Evolutionary conservation across 1,284 basidiomycete genomes (phyloP).

Genomic region (Sanghuangporus baumii): DNA sequence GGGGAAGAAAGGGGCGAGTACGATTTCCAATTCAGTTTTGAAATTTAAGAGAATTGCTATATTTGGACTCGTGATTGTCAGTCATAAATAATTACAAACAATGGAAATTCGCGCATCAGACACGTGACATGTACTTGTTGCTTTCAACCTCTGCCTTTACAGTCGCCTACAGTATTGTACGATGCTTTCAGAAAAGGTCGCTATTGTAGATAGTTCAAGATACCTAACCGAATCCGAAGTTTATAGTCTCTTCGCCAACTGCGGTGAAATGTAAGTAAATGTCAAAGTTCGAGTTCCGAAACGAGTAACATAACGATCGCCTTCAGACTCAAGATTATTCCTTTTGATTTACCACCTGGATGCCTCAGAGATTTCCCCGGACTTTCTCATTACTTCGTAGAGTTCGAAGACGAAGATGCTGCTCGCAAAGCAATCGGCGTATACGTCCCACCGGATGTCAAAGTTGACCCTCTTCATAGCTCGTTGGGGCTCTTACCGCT

Average conservation of each 20-base stretch:
- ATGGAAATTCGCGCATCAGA: no score
- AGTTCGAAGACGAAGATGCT: not conserved
- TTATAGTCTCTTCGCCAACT: not conserved
- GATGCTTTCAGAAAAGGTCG: not conserved
- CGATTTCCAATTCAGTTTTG: not conserved
- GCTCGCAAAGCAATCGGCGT: not conserved
- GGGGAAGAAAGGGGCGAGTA: not conserved
- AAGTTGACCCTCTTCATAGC: not conserved
- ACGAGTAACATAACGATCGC: not conserved
- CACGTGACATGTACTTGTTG: no score
- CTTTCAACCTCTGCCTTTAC: not conserved
- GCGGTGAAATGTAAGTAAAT: constrained; percentile 8
- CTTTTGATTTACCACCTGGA: not conserved
- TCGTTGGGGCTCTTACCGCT: not conserved
- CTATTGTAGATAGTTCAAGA: constrained; percentile 5
- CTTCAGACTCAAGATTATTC: not conserved
- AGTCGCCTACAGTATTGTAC: not conserved
- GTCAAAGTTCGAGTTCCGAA: not conserved
- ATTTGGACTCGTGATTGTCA: no score
- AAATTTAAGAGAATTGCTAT: no score
- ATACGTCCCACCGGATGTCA: not conserved
- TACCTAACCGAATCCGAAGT: not conserved
- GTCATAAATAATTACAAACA: no score
- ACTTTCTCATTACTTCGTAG: constrained; percentile 1
- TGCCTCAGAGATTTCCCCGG: constrained; percentile 3